phyloP scores from a whole-genome alignment of 108 stramenopile species.

The Nitzschia putrida region DNA sequence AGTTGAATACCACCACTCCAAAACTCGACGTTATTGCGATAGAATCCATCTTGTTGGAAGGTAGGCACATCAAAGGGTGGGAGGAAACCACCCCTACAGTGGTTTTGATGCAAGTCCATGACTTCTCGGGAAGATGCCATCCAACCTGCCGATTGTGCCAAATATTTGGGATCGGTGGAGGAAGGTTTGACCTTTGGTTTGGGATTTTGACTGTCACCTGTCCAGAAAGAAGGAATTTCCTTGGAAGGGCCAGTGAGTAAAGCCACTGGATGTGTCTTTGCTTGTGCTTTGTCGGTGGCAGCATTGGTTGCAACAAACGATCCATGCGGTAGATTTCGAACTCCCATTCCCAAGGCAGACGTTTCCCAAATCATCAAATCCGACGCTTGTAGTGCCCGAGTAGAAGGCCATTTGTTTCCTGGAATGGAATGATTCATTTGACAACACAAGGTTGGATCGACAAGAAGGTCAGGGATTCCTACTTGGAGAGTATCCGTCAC shows the following conservation, averaged over 20 bases:
- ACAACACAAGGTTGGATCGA: slow-evolving; percentile 58
- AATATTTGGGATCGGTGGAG: slow-evolving; percentile 45
- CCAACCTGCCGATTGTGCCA: slow-evolving; percentile 81
- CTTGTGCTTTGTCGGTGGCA: neutral
- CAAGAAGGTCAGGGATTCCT: too few relatives aligned
- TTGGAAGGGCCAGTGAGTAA: slow-evolving; percentile 29
- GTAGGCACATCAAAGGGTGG: slow-evolving; percentile 75
- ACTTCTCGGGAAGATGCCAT: slow-evolving; percentile 75
- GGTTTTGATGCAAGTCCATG: slow-evolving; percentile 63
- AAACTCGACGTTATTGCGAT: slow-evolving; percentile 68
- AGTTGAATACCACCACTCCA: slow-evolving; percentile 73
- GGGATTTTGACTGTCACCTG: too few relatives aligned
- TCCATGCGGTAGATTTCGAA: slow-evolving; percentile 73
- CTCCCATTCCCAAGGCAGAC: slow-evolving; percentile 57
- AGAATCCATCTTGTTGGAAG: slow-evolving; percentile 51
- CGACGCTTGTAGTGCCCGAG: slow-evolving; percentile 46
- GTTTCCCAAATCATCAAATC: slow-evolving; percentile 79
- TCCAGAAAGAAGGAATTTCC: slow-evolving; percentile 27
- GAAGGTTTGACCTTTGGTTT: slow-evolving; percentile 35
- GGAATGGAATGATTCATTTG: slow-evolving; percentile 37
- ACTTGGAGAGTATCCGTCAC: too few relatives aligned
- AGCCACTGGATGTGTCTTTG: neutral
- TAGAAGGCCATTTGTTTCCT: slow-evolving; percentile 27
- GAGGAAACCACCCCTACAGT: slow-evolving; percentile 83
- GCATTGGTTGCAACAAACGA: slow-evolving; percentile 19